Base-by-base conservation (phyloP, 2,329 filamentous ascomycete genomes). In the Penicillium olsonii region DNA sequence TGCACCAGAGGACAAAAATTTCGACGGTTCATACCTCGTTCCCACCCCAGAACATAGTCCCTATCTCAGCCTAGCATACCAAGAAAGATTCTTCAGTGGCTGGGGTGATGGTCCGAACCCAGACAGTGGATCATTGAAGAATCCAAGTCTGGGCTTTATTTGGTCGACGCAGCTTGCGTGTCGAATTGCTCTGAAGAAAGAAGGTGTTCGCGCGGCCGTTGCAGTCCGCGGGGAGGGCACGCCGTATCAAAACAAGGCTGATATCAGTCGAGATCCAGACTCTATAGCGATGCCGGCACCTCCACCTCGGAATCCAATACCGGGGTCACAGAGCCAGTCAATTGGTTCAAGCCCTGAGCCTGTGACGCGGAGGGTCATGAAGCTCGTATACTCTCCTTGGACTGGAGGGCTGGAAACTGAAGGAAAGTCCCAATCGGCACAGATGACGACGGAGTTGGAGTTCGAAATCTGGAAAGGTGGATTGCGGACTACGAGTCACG, bases 71-170 rank as follows among this genome's bases (percentile, higher is more conserved):
- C 81, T 96, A 8, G 24, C 33, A n/a, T 88, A 96, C 70, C 92
- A 97, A 71, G 90, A 96, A 68, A 83, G 88, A 37, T 96, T 92
- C 83, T 95, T 96, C 72, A 95, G 92, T 4, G 92, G 94, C 55
- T 96, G 94, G 92, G 91, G 92, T 18, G 89, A 95, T 68, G 78
- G 84, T 48, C 74, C 17, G 7, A 53, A 56, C 14, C 54, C 51
- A 20, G 45, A 60, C 1, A 51, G 48, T 11, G 49, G 45, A 72
- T 87, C 66, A 2, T 57, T 59, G 47, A 97, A 96, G 72, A 96
- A 89, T 0, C 92, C 92, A 0, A 88, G 88, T 6, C 73, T 97
- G 19, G 92, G 92, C 0, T 78, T 96, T 7, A 87, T 95, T 10
- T 97, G 92, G 92, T 85, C 90, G 2, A 92, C 91, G 24, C 92